Base-by-base conservation (phyloP, 768 basidiomycete genomes). In the Floccularia luteovirens region DNA sequence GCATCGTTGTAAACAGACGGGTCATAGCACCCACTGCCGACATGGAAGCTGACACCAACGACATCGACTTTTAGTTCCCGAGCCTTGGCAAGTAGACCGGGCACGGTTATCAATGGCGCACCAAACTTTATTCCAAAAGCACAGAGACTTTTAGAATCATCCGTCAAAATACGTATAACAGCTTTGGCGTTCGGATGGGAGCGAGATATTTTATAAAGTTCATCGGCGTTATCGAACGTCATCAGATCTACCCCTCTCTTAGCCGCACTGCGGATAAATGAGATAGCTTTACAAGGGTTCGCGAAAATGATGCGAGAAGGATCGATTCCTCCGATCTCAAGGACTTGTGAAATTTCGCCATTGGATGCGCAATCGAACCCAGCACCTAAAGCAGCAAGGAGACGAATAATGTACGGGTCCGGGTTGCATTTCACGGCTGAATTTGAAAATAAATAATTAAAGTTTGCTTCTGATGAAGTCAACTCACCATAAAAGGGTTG, bases 211-310 rank as follows among this genome's bases (percentile, higher is more conserved):
- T 99, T 99, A 77, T 85, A 75, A 13, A 99, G 67, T 58, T 99
- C 96, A 63, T 99, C 96, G 28, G 77, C 75, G 62, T 98, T 99
- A 68, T 99, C 96, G 57, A 99, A 99, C 4, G 94, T 97, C 94
- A 97, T 96, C 66, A 75, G 80, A 55, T 90, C 75, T 38, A 98
- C 93, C 16, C 86, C 81, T 23, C 68, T 61, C 50, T 74, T 79
- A 30, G 81, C 80, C 12, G 96, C 88, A 50, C 79, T 76, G 36
- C 92, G 86, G 52, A 99, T 74, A 66, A 93, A 97, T 0, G 91
- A 94, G 8, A 77, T 72, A 2, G 96, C 89, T 66, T 99, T 99
- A 82, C 96, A 98, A 0, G 96, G 96, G 63, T 99, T 99, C 48
- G 96, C 96, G 54, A 91, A 99, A 56, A 98, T 90, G 70, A 99